Evolutionary conservation across 73 alveolate species (phyloP), one percentile per base, ranked within the genome.

Genomic region (Durusdinium trenchii): DNA sequence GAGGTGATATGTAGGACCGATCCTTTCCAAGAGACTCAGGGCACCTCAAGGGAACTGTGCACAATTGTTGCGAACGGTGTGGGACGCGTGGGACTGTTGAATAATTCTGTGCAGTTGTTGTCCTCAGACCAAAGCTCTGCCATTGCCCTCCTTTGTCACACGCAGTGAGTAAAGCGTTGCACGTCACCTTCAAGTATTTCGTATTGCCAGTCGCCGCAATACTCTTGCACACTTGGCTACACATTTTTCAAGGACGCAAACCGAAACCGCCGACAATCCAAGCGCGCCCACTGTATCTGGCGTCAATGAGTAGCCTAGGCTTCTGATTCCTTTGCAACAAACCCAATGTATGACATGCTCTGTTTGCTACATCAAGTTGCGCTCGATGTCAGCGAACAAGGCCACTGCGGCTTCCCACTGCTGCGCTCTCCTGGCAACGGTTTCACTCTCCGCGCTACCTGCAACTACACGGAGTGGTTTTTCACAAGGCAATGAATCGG

Each of bases 351-450:
- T 12, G 9, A 12, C 16, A 12, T 35, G 7, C 38, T 64, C 20
- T 64, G 38, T 64, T 12, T 26, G 32, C 5, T 64, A 9, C 23
- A 32, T 3, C 85, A 20, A 71, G 98, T 67, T 46, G 30, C 98
- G 87, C 14, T 91, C 23, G 50, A 47, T 69, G 54, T 48, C 78
- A 30, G 28, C 40, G 36, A 69, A 91, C 52, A 91, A 40, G 28
- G 71, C 75, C 4, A 91, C 18, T 3, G 98, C 98, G 36, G 60
- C 38, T 69, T 76, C 78, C 98, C 98, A 91, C 40, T 52, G 46
- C n/a, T 67, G 76, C 3, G 79, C 75, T 50, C 60, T 91, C 98
- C 98, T 91, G 98, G 94, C 81, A n/a, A n/a, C 43, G n/a, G n/a
- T n/a, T n/a, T n/a, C n/a, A n/a, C n/a, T n/a, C n/a, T n/a, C n/a